These are phyloP conservation scores for Gossypium longicalyx DNA, from an alignment of 345 rosid genomes.

Conservation along the genomic window DNA sequence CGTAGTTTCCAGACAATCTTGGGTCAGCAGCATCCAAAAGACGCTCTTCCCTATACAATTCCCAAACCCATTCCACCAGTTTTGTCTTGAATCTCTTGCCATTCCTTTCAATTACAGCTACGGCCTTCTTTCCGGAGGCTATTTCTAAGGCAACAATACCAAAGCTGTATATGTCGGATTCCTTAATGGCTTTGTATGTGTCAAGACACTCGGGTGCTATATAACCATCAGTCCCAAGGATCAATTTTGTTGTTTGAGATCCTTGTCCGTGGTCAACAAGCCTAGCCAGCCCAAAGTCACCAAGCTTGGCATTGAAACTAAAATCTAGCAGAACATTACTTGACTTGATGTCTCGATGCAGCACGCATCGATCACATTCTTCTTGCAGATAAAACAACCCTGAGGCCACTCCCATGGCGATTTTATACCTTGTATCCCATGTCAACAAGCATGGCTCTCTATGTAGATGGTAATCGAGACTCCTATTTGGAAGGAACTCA, in stretches of 20 bases:
- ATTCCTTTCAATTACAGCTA: background rate
- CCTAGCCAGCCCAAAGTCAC: slow-evolving; percentile 64
- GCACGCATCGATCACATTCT: slow-evolving; percentile 62
- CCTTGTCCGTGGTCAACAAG: slow-evolving; percentile 42
- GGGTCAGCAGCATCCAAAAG: slow-evolving; percentile 15
- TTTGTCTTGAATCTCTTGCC: slow-evolving; percentile 19
- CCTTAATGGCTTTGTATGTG: slow-evolving; percentile 43
- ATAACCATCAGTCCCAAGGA: slow-evolving; percentile 47
- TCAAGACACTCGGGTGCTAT: slow-evolving; percentile 46
- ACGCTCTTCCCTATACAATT: slow-evolving; percentile 26
- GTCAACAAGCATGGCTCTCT: slow-evolving; percentile 27
- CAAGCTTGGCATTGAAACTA: slow-evolving; percentile 50
- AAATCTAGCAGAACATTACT: slow-evolving; percentile 63
- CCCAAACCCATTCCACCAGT: slow-evolving; percentile 55
- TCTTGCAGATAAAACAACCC: slow-evolving; percentile 52
- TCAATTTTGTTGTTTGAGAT: slow-evolving; percentile 32
- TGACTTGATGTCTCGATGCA: slow-evolving; percentile 58
- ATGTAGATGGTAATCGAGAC: slow-evolving; percentile 51
- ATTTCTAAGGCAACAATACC: slow-evolving; percentile 41
- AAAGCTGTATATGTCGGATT: slow-evolving; percentile 43
- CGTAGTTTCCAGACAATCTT: slow-evolving; percentile 21
- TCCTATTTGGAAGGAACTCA: slow-evolving; percentile 66
- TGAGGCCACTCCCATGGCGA: slow-evolving; percentile 43
- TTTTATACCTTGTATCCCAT: slow-evolving; percentile 45
- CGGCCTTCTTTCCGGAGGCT: slow-evolving; percentile 33